Percentiles rank a stretch among this genome's conserved stretches.
Conservation (phyloP, 345 rosid genomes). For the Hirschfeldia incana region DNA sequence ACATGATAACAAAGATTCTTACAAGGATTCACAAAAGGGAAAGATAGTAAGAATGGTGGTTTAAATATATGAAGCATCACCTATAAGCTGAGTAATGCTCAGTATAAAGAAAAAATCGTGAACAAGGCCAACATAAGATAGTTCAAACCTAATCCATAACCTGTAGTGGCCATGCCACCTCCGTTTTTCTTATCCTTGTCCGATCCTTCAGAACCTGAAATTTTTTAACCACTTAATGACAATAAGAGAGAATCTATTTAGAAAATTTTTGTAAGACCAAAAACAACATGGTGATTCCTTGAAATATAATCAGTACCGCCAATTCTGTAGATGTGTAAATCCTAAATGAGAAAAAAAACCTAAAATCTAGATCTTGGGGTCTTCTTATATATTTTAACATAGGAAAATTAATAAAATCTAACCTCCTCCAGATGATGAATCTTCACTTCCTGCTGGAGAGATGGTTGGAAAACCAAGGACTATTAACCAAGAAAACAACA, state of each 20-base stretch:
- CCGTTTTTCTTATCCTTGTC: constrained; percentile 22
- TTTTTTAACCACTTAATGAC: constrained; percentile 6
- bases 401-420: background rate
- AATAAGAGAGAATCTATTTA: background rate
- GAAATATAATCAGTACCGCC: background rate
- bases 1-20: background rate
- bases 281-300: background rate
- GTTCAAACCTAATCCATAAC: background rate
- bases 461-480: constrained; percentile 35
- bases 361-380: background rate
- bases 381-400: background rate
- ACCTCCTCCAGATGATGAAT: constrained; percentile 31
- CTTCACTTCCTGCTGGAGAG: constrained; percentile 37
- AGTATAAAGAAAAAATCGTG: constrained; percentile 7
- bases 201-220: background rate
- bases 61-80: background rate
- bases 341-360: background rate
- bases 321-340: background rate
- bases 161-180: background rate
- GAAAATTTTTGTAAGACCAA: background rate
- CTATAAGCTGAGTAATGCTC: background rate
- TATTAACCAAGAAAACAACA: constrained; percentile 6
- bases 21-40: background rate
- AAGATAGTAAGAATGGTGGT: background rate
- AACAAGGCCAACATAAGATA: constrained; percentile 9